Evolutionary conservation across 345 rosid genomes (phyloP).

Genomic region (Microthlaspi erraticum): DNA sequence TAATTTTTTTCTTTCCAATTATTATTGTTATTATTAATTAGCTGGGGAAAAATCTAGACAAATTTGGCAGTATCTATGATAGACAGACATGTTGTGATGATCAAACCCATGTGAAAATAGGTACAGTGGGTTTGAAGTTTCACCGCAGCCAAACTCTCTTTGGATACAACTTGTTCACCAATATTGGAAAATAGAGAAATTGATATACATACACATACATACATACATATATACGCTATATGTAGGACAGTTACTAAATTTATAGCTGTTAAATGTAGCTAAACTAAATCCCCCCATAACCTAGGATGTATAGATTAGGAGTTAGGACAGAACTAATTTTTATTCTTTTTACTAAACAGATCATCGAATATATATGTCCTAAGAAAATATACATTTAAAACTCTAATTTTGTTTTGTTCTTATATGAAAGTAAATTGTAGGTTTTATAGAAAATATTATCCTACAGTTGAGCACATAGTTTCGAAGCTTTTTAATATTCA

Average conservation of each 20-base stretch:
- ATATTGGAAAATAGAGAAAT: not conserved
- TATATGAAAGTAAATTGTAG: not conserved
- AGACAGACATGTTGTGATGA: conserved; percentile 48
- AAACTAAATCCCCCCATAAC: not conserved
- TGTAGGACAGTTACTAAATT: not conserved
- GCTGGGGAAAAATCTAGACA: conserved; percentile 45
- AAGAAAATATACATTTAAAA: not conserved
- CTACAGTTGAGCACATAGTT: conserved; percentile 10
- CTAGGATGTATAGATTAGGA: not conserved
- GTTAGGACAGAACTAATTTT: not conserved
- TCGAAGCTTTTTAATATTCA: conserved; percentile 23
- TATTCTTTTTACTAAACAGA: no score
- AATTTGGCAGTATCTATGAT: conserved; percentile 46
- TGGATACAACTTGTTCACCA: conserved; percentile 44
- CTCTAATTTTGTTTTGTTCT: not conserved
- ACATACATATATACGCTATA: not conserved
- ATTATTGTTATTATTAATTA: conserved; percentile 40
- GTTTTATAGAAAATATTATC: no score
- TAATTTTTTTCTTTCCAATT: conserved; percentile 4
- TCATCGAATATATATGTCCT: not conserved
- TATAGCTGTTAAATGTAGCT: not conserved
- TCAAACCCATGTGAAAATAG: conserved; percentile 55
- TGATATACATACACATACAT: not conserved
- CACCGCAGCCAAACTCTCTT: conserved; percentile 44
- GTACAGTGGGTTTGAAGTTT: conserved; percentile 41